A percentile compares a stretch with the other conserved stretches of the same genome.
phyloP scores from a whole-genome alignment of 2,329 filamentous ascomycete genomes.

The Cercospora beticola region DNA sequence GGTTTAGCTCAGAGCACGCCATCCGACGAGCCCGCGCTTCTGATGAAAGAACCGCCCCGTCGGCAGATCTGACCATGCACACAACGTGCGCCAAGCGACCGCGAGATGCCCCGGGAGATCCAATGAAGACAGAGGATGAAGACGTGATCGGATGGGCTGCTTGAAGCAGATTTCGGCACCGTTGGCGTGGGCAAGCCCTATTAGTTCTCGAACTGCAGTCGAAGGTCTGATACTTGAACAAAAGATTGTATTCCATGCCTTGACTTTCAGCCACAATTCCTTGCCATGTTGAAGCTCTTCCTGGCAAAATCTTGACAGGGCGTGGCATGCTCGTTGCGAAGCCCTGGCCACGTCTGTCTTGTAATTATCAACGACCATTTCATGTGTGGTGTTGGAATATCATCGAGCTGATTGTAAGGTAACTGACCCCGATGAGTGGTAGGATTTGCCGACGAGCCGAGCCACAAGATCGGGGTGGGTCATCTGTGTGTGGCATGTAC shows the following conservation, averaged over 20 bases:
- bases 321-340: background rate
- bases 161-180: background rate
- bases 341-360: background rate
- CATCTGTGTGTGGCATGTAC: background rate
- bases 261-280: background rate
- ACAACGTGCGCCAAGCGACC: constrained; percentile 18
- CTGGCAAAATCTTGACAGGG: background rate
- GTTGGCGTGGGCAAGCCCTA: background rate
- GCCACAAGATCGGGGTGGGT: background rate
- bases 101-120: background rate
- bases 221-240: background rate
- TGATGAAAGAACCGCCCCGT: constrained; percentile 8
- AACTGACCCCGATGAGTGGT: background rate
- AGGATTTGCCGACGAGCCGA: background rate
- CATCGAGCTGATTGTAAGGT: background rate
- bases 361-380: background rate
- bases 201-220: background rate
- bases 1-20: constrained; percentile 22
- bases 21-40: constrained; percentile 15
- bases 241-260: background rate
- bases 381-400: background rate
- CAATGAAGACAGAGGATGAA: constrained; percentile 4
- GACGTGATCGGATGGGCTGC: background rate
- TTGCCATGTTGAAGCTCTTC: background rate
- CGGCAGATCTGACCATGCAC: constrained; percentile 5